Conservation (phyloP, 495 filamentous ascomycete genomes). For the Ramalina peruviana region DNA sequence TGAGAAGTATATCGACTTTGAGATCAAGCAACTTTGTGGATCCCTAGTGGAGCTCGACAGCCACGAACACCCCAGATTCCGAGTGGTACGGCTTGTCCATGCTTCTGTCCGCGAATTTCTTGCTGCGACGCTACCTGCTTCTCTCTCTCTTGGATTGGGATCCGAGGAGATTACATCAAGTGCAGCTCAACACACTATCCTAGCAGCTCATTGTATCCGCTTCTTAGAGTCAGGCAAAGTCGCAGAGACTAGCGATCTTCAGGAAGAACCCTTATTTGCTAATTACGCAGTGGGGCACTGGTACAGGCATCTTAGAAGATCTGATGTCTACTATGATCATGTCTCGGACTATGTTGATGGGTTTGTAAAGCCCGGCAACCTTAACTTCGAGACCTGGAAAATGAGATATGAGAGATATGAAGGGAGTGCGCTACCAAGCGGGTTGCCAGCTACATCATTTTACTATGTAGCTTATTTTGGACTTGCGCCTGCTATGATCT, state of each 20-base stretch:
- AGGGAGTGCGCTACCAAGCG: neutral
- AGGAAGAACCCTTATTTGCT: neutral
- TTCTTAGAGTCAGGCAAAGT: neutral
- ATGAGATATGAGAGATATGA: no score
- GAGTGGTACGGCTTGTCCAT: conserved; percentile 16
- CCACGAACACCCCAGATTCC: neutral
- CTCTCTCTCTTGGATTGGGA: neutral
- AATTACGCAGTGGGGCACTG: neutral
- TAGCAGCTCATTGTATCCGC: neutral
- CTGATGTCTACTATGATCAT: neutral
- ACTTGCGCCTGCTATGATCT: neutral
- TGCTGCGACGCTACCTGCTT: no score
- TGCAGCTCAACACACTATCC: neutral
- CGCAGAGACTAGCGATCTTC: neutral
- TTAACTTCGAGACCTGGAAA: neutral
- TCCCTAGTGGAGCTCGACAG: conserved; percentile 17
- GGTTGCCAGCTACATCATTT: neutral
- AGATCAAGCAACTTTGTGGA: conserved; percentile 17
- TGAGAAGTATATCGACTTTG: conserved; percentile 13
- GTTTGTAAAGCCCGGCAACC: neutral
- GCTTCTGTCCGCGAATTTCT: conserved; percentile 21
- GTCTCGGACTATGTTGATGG: neutral
- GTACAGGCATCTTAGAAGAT: neutral
- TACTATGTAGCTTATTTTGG: neutral
- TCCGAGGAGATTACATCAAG: neutral